These are phyloP conservation scores for Odontarrhena argentea DNA, from an alignment of 345 rosid species.

Conservation along the genomic window DNA sequence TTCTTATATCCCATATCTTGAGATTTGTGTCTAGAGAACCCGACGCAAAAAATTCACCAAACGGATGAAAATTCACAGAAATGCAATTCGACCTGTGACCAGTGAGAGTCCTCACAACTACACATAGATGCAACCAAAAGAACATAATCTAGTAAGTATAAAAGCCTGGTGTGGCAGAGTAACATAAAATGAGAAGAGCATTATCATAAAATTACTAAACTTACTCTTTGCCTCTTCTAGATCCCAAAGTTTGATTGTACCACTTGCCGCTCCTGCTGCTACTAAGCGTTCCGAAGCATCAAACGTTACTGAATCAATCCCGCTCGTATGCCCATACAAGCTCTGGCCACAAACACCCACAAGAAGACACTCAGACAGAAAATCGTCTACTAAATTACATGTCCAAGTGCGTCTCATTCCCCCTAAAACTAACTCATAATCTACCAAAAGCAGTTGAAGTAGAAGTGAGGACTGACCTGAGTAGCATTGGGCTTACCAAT, in stretches of 20 bases:
- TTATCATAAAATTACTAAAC: constrained; percentile 34
- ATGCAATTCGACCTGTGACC: constrained; percentile 98
- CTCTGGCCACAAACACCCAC: constrained; percentile 57
- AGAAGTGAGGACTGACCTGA: constrained; percentile 64
- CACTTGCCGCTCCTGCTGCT: constrained; percentile 99
- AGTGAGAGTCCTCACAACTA: constrained; percentile 92
- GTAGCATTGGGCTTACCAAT: constrained; percentile 98
- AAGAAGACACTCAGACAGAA: constrained; percentile 24
- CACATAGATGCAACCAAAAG: constrained; percentile 30
- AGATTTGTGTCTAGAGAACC: constrained; percentile 97
- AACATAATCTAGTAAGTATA: not conserved
- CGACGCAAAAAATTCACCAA: constrained; percentile 98
- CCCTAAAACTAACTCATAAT: constrained; percentile 7
- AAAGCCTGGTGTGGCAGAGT: not conserved
- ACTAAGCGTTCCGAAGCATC: constrained; percentile 88
- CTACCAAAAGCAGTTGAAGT: constrained; percentile 2
- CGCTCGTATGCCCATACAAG: constrained; percentile 92
- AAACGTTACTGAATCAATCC: constrained; percentile 92
- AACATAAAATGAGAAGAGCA: not conserved
- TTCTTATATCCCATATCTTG: constrained; percentile 99
- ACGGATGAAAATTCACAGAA: constrained; percentile 94
- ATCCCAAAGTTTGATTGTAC: constrained; percentile 98
- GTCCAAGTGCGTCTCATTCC: not conserved
- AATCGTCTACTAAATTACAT: constrained; percentile 1
- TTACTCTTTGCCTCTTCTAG: constrained; percentile 94